These are phyloP conservation scores for Lithospermum erythrorhizon DNA, from an alignment of 257 asterid species.

Conservation along the genomic window DNA sequence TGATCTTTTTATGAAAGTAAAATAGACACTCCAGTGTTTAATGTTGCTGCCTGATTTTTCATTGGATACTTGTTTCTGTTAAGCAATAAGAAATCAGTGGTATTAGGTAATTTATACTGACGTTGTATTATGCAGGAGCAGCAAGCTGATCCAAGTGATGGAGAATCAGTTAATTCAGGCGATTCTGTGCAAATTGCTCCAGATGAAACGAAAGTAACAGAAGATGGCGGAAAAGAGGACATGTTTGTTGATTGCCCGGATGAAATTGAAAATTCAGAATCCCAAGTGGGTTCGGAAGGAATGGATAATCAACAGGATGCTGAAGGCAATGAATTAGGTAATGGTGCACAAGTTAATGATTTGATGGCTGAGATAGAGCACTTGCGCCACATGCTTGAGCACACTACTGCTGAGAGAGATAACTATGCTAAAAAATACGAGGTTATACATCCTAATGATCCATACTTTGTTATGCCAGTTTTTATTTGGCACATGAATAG, in stretches of 20 bases:
- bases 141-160: constrained; percentile 13
- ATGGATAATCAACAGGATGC: constrained; percentile 28
- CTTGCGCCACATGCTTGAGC: constrained; percentile 47
- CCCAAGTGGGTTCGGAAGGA: constrained; percentile 45
- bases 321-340: constrained; percentile 33
- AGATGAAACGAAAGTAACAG: constrained; percentile 32
- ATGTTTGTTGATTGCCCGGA: constrained; percentile 95
- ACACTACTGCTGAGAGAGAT: constrained; percentile 43
- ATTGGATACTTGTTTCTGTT: no score
- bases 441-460: constrained; percentile 27
- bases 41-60: no score
- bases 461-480: constrained; percentile 5
- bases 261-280: constrained; percentile 66
- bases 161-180: constrained; percentile 6
- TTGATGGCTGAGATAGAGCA: constrained; percentile 48
- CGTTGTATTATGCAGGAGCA: constrained; percentile 27
- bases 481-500: background rate
- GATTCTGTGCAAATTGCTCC: constrained; percentile 24
- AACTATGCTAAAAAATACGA: constrained; percentile 36
- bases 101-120: background rate
- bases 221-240: constrained; percentile 68
- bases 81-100: no score
- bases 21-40: no score
- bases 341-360: constrained; percentile 32
- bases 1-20: no score